Base-by-base conservation (phyloP, 164 flowering plant genomes). In the Dillenia turbinata region DNA sequence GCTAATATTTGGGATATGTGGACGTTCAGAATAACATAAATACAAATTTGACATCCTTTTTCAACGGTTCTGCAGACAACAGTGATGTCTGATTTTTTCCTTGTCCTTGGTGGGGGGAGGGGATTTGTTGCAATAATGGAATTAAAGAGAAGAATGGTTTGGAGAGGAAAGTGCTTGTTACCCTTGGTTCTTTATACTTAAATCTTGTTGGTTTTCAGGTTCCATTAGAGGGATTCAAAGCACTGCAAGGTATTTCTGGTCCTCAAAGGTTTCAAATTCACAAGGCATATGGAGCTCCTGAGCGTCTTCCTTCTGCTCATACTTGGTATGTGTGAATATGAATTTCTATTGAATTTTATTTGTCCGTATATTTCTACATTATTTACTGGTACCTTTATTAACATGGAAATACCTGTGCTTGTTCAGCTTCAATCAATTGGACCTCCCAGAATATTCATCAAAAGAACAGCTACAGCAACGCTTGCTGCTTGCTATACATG, bases 241-340 rank as follows among this genome's bases (percentile, higher is more conserved):
- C 92, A 52, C 71, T 94, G 69, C 97, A 94, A 71, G 98, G 98
- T 47, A 94, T 94, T 19, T 94, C 98, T 65, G 97, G 98, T 57
- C 85, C 97, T 53, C 97, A 94, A 65, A 84, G 77, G 64, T 90
- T 94, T 76, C 98, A 94, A 79, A 94, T 94, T 68, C 97, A 94
- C 88, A 94, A 86, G 73, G 96, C 98, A 64, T 94, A 94, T 81
- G 98, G 98, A 55, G 90, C 95, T 60, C 95, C 96, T 10, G 96
- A 89, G 77, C 78, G 94, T 65, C 71, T 94, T 60, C 98, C 98
- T 9, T 89, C 98, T 8, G 98, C 98, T 55, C 98, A 94, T 80
- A 94, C 98, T 53, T 94, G 98, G 98, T 91, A 43, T 67, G 81
- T 73, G 33, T 54, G 47, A n/a, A 12, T 49, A 33, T 51, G 7